phyloP scores from a whole-genome alignment of 257 asterid genomes.

The Knoxia roxburghii region DNA sequence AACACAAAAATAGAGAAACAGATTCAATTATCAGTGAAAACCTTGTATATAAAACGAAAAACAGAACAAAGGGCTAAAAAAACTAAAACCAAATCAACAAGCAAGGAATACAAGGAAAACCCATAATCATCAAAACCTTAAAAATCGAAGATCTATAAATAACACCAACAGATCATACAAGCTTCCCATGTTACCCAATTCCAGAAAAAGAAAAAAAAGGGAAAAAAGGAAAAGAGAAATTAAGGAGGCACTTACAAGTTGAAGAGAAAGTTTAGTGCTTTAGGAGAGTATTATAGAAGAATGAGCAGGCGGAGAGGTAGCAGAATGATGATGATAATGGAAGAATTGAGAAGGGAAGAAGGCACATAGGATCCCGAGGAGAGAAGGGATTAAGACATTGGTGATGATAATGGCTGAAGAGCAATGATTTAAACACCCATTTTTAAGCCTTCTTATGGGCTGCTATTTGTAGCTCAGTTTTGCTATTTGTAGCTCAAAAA shows the following conservation, averaged over 20 bases:
- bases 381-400: background rate
- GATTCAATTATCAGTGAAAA: background rate
- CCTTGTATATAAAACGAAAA: background rate
- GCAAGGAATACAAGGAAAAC: background rate
- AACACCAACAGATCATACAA: constrained; percentile 2
- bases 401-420: constrained; percentile 10
- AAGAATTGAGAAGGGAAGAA: constrained; percentile 6
- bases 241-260: constrained; percentile 12
- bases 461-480: no score
- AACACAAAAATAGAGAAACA: background rate
- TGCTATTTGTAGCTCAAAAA: no score
- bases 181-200: background rate
- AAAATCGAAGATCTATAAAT: constrained; percentile 17
- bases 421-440: constrained; percentile 11
- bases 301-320: background rate
- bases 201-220: background rate
- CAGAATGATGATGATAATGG: background rate
- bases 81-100: constrained; percentile 3
- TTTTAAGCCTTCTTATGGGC: background rate
- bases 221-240: background rate
- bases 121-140: background rate
- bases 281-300: background rate
- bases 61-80: background rate
- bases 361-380: constrained; percentile 12
- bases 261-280: constrained; percentile 3